Evolutionary conservation across 352 stramenopile genomes (phyloP), one percentile per base, ranked within the genome.

Genomic region (Saprolegnia parasitica): DNA sequence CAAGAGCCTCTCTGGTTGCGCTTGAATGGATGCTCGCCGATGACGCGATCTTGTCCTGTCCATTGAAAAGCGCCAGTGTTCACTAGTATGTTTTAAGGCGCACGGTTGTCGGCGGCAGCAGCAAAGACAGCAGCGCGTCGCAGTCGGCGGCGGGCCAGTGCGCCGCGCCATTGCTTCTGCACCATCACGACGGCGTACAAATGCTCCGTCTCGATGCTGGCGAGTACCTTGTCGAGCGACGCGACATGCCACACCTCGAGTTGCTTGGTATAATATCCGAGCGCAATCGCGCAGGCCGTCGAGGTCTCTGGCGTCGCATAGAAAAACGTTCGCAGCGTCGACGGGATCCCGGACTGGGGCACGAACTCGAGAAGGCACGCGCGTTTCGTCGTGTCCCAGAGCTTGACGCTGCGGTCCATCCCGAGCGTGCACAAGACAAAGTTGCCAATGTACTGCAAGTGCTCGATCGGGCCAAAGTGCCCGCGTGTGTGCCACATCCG

Each of bases 91-190:
- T n/a, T 35, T 35, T 35, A 35, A 2, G 29, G 29, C 29, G 5
- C 47, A 29, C 5, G 47, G 52, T 9, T 60, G 52, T 16, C 52
- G 11, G 11, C 52, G 35, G 52, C 35, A 15, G 42, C 42, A 4
- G 3, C 18, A 10, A 49, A 8, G 13, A 49, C 42, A n/a, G 42
- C 42, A 26, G 13, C 11, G 24, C 13, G 24, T n/a, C 11, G 11
- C 3, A 13, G 52, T 20, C 52, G 52, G 35, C 11, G 20, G n/a
- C 62, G 62, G 18, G 63, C 47, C n/a, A 62, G 37, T 2, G 50
- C 32, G 11, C 63, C 63, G 10, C 63, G 45, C 63, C 63, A 70
- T 21, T 70, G 63, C 21, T 70, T 70, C 42, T 70, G 63, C 18
- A 70, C 52, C 37, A 62, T 21, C 4, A 70, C 63, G 29, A 70